Conservation (phyloP, 257 asterid species). For the Solanum piurae region DNA sequence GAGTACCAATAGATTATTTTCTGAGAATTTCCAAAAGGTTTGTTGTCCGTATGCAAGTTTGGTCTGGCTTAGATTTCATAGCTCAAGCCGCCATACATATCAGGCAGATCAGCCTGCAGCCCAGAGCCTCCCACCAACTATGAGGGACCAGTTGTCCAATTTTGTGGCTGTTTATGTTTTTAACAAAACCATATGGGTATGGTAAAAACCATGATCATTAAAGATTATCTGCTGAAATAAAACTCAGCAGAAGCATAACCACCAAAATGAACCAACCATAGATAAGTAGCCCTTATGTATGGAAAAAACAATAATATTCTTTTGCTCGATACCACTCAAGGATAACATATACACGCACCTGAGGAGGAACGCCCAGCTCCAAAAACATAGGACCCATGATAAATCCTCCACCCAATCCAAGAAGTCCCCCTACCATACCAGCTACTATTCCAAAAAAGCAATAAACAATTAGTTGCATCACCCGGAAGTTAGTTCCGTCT, state of each 20-base stretch:
- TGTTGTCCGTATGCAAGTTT: not conserved
- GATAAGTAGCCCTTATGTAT: not conserved
- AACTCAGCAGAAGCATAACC: not conserved
- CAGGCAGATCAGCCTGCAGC: not conserved
- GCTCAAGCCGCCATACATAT: not conserved
- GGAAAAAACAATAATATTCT: not conserved
- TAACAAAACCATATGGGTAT: not conserved
- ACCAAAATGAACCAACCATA: not conserved
- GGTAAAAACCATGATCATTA: not conserved
- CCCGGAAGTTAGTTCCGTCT: conserved; percentile 42
- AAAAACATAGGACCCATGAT: conserved; percentile 46
- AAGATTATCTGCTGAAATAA: not conserved
- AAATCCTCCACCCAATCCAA: conserved; percentile 97
- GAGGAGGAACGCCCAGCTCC: conserved; percentile 56
- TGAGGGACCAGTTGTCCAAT: not conserved
- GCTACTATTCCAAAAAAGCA: conserved; percentile 74
- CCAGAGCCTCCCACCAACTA: not conserved
- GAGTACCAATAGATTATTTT: not conserved
- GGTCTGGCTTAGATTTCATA: not conserved
- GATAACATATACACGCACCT: conserved; percentile 25
- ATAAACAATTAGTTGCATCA: conserved; percentile 50
- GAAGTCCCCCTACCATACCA: conserved; percentile 90
- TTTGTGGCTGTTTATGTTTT: not conserved
- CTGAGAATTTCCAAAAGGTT: not conserved
- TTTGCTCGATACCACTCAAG: not conserved